phyloP scores from a whole-genome alignment of 768 basidiomycete genomes.

The Boletus sp. region DNA sequence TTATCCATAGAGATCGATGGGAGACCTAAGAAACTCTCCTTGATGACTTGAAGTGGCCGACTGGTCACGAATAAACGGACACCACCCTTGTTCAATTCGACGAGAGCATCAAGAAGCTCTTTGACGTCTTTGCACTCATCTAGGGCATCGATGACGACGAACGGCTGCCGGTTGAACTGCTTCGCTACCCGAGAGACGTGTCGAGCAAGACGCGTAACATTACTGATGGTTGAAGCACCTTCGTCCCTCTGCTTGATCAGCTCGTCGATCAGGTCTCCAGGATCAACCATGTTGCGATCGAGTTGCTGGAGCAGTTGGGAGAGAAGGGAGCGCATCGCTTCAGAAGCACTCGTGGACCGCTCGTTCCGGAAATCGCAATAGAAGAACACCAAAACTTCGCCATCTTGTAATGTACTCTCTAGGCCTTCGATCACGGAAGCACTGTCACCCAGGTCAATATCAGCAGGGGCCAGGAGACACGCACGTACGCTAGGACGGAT shows the following conservation, averaged over 20 bases:
- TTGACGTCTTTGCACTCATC: slow-evolving; percentile 12
- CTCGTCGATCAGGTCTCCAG: too few relatives aligned
- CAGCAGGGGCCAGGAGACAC: fast-evolving
- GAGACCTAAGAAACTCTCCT: background rate
- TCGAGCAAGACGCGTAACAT: background rate
- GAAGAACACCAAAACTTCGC: too few relatives aligned
- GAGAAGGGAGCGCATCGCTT: too few relatives aligned
- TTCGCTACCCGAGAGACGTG: background rate
- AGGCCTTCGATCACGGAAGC: slow-evolving; percentile 9
- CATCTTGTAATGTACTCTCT: background rate
- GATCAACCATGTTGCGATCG: too few relatives aligned
- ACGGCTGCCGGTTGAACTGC: background rate
- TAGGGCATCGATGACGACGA: slow-evolving; percentile 9
- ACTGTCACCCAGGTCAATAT: background rate
- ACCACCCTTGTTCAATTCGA: background rate
- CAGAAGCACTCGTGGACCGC: too few relatives aligned
- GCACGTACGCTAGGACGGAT: slow-evolving; percentile 5
- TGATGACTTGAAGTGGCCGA: slow-evolving; percentile 5
- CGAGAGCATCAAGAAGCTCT: background rate
- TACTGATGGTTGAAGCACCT: background rate
- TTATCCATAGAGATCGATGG: slow-evolving; percentile 2
- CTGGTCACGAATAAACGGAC: slow-evolving; percentile 8
- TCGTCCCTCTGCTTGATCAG: background rate
- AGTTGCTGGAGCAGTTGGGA: too few relatives aligned
- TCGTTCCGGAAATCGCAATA: too few relatives aligned